Conservation (phyloP, 1,284 basidiomycete genomes). For the Moesziomyces antarcticus region DNA sequence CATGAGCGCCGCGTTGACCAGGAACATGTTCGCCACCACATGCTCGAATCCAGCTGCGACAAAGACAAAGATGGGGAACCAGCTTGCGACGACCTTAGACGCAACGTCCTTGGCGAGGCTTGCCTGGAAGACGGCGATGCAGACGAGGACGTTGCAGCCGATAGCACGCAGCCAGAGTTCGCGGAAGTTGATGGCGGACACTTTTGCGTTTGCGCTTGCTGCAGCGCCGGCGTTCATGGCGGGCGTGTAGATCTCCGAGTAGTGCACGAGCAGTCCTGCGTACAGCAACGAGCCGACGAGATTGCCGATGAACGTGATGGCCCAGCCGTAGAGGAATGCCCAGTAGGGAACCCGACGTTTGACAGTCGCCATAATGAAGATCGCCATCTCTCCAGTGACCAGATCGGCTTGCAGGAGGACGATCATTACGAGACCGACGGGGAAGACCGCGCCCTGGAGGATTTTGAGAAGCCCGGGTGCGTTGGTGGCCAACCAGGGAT, state of each 20-base stretch:
- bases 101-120: conserved; percentile 78
- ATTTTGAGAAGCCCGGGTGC: conserved; percentile 56
- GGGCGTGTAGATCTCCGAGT: conserved; percentile 40
- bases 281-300: conserved; percentile 79
- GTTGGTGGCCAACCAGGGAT: conserved; percentile 56
- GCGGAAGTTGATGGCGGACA: conserved; percentile 43
- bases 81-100: conserved; percentile 78
- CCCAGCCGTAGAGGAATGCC: conserved; percentile 64
- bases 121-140: conserved; percentile 82
- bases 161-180: conserved; percentile 80
- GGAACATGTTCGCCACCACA: conserved; percentile 71
- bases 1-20: conserved; percentile 76
- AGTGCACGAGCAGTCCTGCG: conserved; percentile 73
- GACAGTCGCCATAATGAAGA: conserved; percentile 56
- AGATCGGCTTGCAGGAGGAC: conserved; percentile 57
- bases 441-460: conserved; percentile 52
- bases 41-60: conserved; percentile 77
- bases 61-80: conserved; percentile 83
- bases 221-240: conserved; percentile 45
- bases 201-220: conserved; percentile 36
- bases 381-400: conserved; percentile 55
- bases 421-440: conserved; percentile 59
- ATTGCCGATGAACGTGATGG: conserved; percentile 78
- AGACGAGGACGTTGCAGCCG: conserved; percentile 82
- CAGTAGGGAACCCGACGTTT: conserved; percentile 55